Conservation (phyloP, 768 basidiomycete species). For the Russula abietina region DNA sequence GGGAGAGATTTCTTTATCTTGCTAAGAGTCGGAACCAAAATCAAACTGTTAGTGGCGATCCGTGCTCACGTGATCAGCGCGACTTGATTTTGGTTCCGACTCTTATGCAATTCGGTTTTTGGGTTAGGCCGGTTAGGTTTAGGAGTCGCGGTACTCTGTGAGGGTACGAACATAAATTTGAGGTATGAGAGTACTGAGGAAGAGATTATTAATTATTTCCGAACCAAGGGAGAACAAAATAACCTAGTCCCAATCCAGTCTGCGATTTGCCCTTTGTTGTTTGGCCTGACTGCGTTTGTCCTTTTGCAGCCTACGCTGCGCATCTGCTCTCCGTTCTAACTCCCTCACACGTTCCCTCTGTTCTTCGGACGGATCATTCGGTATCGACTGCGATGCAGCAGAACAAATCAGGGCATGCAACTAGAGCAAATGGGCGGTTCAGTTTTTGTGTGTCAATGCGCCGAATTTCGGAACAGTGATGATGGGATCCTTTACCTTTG, state of each 20-base stretch:
- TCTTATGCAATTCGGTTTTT: too few species aligned
- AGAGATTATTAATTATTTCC: slow-evolving; percentile 1
- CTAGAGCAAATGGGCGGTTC: slow-evolving; percentile 33
- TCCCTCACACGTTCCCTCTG: slow-evolving; percentile 50
- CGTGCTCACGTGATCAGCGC: too few species aligned
- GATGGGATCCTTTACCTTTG: slow-evolving; percentile 42
- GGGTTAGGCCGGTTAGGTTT: too few species aligned
- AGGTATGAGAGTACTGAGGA: background rate
- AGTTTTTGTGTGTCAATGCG: slow-evolving; percentile 12
- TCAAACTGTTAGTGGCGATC: too few species aligned
- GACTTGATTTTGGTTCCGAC: too few species aligned
- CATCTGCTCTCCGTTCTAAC: slow-evolving; percentile 43
- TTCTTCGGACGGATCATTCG: slow-evolving; percentile 49
- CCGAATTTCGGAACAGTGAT: slow-evolving; percentile 14
- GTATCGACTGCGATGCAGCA: slow-evolving; percentile 42
- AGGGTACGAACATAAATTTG: background rate
- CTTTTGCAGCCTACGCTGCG: slow-evolving; percentile 46
- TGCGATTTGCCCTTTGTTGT: slow-evolving; percentile 27
- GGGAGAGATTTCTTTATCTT: too few species aligned
- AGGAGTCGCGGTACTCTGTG: too few species aligned
- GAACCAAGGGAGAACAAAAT: background rate
- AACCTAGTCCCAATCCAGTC: slow-evolving; percentile 25
- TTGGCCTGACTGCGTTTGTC: slow-evolving; percentile 48
- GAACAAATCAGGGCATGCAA: slow-evolving; percentile 47
- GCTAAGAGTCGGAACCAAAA: too few species aligned